phyloP scores from a whole-genome alignment of 495 filamentous ascomycete genomes.

The Aspergillus funiculosus region DNA sequence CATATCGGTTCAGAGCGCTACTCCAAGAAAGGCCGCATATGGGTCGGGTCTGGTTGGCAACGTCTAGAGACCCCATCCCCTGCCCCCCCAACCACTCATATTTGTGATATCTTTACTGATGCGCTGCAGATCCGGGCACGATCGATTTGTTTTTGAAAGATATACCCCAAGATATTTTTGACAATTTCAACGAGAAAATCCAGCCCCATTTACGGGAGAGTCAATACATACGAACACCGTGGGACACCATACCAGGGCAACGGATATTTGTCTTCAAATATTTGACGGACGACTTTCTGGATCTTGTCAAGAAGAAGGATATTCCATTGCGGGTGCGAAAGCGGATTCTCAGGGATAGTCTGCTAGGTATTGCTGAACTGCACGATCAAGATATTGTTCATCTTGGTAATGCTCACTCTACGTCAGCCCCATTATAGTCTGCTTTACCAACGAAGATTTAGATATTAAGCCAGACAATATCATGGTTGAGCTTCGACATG shows the following conservation, averaged over 20 bases:
- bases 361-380: slow-evolving; percentile 40
- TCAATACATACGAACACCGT: slow-evolving; percentile 29
- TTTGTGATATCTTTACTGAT: too few species aligned
- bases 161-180: too few species aligned
- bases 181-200: too few species aligned
- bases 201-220: slow-evolving; percentile 27
- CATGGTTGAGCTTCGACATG: slow-evolving; percentile 19
- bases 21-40: neutral
- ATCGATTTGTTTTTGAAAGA: too few species aligned
- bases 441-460: slow-evolving; percentile 15
- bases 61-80: neutral
- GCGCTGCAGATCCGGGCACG: too few species aligned
- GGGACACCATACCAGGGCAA: slow-evolving; percentile 37
- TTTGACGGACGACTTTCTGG: slow-evolving; percentile 36
- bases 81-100: too few species aligned
- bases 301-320: slow-evolving; percentile 33
- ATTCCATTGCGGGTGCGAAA: slow-evolving; percentile 34
- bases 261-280: slow-evolving; percentile 42
- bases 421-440: neutral
- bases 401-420: slow-evolving; percentile 25
- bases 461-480: slow-evolving; percentile 31
- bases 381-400: slow-evolving; percentile 43
- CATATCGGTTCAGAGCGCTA: neutral
- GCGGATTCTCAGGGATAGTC: slow-evolving; percentile 35
- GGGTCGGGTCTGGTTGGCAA: neutral